Conservation (phyloP, 2,329 filamentous ascomycete genomes). For the Fulvia fulva region DNA sequence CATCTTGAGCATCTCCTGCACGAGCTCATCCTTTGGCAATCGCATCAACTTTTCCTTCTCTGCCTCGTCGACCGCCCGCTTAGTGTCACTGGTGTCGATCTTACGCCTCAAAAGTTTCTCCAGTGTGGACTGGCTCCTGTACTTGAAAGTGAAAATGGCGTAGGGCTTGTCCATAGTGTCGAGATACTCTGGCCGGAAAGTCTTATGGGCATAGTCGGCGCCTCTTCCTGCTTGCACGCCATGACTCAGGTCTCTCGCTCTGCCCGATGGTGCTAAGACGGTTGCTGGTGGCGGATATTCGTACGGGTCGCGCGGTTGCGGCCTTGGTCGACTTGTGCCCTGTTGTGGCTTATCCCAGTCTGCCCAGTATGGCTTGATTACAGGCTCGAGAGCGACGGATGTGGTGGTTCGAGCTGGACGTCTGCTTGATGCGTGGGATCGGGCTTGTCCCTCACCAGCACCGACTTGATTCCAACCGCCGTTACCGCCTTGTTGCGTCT, state of each 20-base stretch:
- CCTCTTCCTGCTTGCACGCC: constrained; percentile 34
- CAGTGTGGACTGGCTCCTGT: constrained; percentile 36
- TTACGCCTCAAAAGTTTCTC: constrained; percentile 33
- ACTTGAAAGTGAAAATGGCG: constrained; percentile 49
- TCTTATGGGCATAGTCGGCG: constrained; percentile 37
- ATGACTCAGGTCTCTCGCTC: constrained; percentile 20
- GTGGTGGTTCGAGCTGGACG: constrained; percentile 4
- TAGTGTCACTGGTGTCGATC: constrained; percentile 23
- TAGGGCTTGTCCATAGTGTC: constrained; percentile 40
- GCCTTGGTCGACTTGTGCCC: not conserved
- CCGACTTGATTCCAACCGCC: not conserved
- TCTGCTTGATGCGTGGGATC: not conserved
- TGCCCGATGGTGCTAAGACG: constrained; percentile 19
- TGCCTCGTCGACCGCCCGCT: constrained; percentile 18
- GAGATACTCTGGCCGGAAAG: constrained; percentile 39
- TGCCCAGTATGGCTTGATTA: constrained; percentile 34
- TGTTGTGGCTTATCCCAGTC: constrained; percentile 22
- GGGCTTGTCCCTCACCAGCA: not conserved
- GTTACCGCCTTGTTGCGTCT: not conserved
- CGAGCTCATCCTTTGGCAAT: constrained; percentile 32
- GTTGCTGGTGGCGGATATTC: constrained; percentile 33
- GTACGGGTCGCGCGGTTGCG: constrained; percentile 25
- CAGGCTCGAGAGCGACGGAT: constrained; percentile 13
- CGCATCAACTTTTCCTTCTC: constrained; percentile 23
- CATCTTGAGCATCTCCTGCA: constrained; percentile 26